Evolutionary conservation across 176 grass and related monocot genomes (phyloP).

Genomic region (Alopecurus myosuroides): DNA sequence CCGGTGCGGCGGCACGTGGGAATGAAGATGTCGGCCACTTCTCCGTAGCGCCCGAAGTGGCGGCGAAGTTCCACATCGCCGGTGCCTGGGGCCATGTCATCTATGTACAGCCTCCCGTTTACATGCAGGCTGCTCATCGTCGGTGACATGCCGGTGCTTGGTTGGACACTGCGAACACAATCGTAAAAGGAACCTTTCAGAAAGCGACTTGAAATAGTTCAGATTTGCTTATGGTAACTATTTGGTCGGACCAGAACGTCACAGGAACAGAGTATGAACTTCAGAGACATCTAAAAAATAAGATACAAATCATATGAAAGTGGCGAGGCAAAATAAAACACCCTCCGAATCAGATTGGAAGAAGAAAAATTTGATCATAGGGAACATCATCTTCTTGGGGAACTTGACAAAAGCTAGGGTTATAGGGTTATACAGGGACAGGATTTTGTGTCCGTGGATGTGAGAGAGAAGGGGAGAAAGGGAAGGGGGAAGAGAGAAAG

Average conservation of each 20-base stretch:
- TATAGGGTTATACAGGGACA: too few relatives aligned
- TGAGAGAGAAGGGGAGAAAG: too few relatives aligned
- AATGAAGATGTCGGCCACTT: conserved; percentile 21
- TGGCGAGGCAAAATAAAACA: not conserved
- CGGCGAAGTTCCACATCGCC: conserved; percentile 2
- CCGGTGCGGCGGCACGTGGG: conserved; percentile 8
- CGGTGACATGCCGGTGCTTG: not conserved
- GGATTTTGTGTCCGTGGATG: too few relatives aligned
- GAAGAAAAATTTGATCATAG: not conserved
- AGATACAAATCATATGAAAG: not conserved
- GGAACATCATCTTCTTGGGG: not conserved
- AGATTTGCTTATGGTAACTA: not conserved
- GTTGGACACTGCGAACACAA: not conserved
- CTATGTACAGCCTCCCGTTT: conserved; percentile 27
- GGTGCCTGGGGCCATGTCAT: conserved; percentile 14
- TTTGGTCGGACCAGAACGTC: not conserved
- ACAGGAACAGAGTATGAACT: not conserved
- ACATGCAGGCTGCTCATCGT: not conserved
- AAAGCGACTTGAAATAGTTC: not conserved
- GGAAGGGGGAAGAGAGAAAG: not conserved
- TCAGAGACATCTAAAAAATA: not conserved
- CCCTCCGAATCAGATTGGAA: not conserved
- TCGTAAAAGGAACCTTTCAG: not conserved
- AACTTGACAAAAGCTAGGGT: not conserved
- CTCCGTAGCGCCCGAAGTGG: conserved; percentile 43